phyloP scores from a whole-genome alignment of 345 rosid species.

The Eucalyptus polyanthemos region DNA sequence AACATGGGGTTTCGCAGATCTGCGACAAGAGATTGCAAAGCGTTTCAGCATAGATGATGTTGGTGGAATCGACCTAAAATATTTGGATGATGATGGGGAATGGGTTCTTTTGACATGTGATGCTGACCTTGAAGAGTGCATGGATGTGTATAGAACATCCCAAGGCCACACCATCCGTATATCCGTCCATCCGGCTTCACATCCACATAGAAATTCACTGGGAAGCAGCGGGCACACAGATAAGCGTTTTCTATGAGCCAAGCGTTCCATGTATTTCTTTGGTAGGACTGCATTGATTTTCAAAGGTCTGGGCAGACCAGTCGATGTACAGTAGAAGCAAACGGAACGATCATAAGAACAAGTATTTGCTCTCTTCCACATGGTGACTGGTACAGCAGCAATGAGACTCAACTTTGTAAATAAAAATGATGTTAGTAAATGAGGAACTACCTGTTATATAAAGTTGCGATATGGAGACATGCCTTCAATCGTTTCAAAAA shows the following conservation, averaged over 20 bases:
- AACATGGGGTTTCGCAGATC: slow-evolving; percentile 31
- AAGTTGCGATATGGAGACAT: not conserved
- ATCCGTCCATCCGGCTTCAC: slow-evolving; percentile 22
- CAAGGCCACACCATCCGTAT: slow-evolving; percentile 42
- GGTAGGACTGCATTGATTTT: not conserved
- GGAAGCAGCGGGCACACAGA: not conserved
- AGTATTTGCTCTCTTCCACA: not conserved
- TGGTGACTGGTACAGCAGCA: not conserved
- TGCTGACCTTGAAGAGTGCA: slow-evolving; percentile 79
- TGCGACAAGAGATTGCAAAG: slow-evolving; percentile 46
- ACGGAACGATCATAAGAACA: not conserved
- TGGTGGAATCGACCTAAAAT: slow-evolving; percentile 37
- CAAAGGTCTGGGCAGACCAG: not conserved
- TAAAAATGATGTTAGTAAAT: not conserved
- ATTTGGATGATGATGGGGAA: slow-evolving; percentile 61
- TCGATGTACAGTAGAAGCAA: not conserved
- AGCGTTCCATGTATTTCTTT: not conserved
- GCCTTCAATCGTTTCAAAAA: not conserved
- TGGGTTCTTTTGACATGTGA: slow-evolving; percentile 75
- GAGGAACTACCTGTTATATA: not conserved
- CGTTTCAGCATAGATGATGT: slow-evolving; percentile 39
- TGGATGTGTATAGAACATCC: slow-evolving; percentile 35
- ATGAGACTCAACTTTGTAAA: not conserved
- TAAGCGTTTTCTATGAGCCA: not conserved
- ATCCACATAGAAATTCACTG: not conserved